Percentiles rank a stretch among this genome's conserved stretches.
Evolutionary conservation across 257 asterid species (phyloP).

Genomic region (Capsicum pubescens): DNA sequence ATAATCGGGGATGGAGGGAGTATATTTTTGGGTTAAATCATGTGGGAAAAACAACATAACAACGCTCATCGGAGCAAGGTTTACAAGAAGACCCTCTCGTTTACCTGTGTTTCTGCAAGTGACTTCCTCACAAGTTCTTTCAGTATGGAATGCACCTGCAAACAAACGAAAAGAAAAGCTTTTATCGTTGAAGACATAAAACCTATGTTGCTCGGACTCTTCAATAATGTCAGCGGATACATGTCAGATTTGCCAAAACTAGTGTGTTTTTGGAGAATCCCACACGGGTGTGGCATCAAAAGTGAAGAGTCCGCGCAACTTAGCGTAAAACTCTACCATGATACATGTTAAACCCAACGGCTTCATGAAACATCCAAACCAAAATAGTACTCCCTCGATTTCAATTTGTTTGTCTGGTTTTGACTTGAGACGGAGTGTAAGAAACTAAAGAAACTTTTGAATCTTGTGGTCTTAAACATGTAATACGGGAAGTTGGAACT

Average conservation of each 20-base stretch:
- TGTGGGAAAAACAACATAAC: neutral
- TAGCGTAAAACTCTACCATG: neutral
- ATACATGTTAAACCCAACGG: neutral
- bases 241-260: no score
- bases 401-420: no score
- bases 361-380: neutral
- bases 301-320: no score
- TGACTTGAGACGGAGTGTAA: no score
- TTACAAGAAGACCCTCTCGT: neutral
- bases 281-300: no score
- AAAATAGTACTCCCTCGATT: neutral
- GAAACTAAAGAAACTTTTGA: no score
- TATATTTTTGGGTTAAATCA: neutral
- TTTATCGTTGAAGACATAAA: neutral
- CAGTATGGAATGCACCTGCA: slow-evolving; percentile 81
- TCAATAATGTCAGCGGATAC: no score
- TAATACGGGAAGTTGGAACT: no score
- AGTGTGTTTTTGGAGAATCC: no score
- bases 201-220: neutral
- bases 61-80: neutral
- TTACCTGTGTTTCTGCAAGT: slow-evolving; percentile 83
- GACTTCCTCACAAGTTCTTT: slow-evolving; percentile 96
- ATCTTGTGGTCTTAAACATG: no score
- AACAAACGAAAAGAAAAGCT: slow-evolving; percentile 25
- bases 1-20: no score